Percentiles rank a stretch among this genome's conserved stretches.
Conservation (phyloP, 2,329 filamentous ascomycete species). For the Diaporthe eres region DNA sequence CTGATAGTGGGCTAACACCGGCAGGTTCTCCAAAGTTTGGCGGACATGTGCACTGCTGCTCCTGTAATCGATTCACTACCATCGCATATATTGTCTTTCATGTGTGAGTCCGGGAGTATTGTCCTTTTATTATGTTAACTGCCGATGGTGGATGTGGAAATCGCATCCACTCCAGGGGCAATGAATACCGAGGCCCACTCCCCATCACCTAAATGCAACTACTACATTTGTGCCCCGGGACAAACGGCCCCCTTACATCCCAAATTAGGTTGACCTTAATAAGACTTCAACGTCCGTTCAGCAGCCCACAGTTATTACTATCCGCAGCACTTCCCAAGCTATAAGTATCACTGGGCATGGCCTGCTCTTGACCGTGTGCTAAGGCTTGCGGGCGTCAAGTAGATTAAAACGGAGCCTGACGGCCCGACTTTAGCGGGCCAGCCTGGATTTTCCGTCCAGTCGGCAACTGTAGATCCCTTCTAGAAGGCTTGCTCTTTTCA, state of each 20-base stretch:
- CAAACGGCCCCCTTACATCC: not conserved
- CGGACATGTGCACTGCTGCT: not conserved
- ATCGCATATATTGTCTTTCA: not conserved
- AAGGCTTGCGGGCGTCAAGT: constrained; percentile 12
- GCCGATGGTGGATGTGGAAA: not conserved
- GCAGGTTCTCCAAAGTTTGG: not conserved
- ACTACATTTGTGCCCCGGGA: not conserved
- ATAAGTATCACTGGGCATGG: not conserved
- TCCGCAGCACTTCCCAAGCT: not conserved
- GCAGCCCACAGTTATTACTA: not conserved
- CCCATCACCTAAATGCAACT: not conserved
- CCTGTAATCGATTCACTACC: not conserved
- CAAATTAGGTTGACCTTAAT: not conserved
- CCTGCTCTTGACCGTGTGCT: not conserved
- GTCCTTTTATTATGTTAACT: not conserved
- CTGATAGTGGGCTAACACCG: not conserved
- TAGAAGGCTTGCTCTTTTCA: constrained; percentile 5
- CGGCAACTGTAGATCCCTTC: not conserved
- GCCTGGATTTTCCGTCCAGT: constrained; percentile 29
- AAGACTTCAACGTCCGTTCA: not conserved
- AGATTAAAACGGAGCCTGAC: constrained; percentile 27
- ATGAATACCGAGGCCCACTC: not conserved
- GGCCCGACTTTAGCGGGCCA: constrained; percentile 19
- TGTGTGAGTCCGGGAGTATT: not conserved
- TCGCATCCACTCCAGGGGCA: not conserved